phyloP scores from a whole-genome alignment of 345 rosid genomes.

The Arabidopsis suecica region DNA sequence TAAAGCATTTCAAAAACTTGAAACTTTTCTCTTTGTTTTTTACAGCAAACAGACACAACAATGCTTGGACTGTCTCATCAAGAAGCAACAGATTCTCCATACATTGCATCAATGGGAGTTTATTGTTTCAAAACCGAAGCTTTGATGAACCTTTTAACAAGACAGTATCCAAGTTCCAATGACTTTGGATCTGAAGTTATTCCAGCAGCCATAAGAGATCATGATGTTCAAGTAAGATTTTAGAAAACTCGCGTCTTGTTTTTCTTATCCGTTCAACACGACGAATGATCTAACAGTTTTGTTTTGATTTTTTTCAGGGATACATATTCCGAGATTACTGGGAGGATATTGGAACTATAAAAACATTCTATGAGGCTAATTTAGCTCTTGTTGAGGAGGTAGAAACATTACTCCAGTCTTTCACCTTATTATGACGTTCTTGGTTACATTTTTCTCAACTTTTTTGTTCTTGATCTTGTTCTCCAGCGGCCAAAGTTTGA shows the following conservation, averaged over 20 bases:
- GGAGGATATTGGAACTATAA: slow-evolving; percentile 93
- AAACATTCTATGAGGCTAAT: slow-evolving; percentile 86
- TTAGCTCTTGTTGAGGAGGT: slow-evolving; percentile 83
- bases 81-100: slow-evolving; percentile 63
- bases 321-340: slow-evolving; percentile 73
- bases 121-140: slow-evolving; percentile 80
- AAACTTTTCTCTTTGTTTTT: slow-evolving; percentile 9
- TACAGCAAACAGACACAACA: slow-evolving; percentile 72
- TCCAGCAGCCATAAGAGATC: slow-evolving; percentile 67
- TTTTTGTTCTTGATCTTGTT: slow-evolving; percentile 8
- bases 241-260: neutral
- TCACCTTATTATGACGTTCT: slow-evolving; percentile 16
- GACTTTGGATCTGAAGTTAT: slow-evolving; percentile 92
- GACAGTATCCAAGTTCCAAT: slow-evolving; percentile 65
- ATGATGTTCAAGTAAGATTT: slow-evolving; percentile 65
- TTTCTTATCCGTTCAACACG: neutral
- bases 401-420: slow-evolving; percentile 9
- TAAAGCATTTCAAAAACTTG: neutral
- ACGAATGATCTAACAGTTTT: slow-evolving; percentile 4
- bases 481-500: slow-evolving; percentile 78
- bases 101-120: slow-evolving; percentile 92
- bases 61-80: slow-evolving; percentile 61
- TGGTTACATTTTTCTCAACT: neutral
- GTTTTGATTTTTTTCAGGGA: slow-evolving; percentile 49
- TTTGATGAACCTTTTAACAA: slow-evolving; percentile 69